phyloP scores from a whole-genome alignment of 2,329 filamentous ascomycete species.

The Aureobasidium sp. region DNA sequence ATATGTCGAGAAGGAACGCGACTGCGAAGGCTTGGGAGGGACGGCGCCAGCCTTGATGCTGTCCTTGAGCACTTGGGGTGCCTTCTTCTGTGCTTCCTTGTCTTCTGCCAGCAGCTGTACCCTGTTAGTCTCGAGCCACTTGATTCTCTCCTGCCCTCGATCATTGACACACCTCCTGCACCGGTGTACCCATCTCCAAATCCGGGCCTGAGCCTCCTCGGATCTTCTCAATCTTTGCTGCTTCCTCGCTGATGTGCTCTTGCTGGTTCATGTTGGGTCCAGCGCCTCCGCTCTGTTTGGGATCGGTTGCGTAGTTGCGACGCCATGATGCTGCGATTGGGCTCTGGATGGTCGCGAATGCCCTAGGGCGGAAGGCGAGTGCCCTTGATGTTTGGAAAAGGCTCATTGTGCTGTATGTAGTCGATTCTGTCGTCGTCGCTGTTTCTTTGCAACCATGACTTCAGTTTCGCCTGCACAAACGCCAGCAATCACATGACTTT shows the following conservation, averaged over 20 bases:
- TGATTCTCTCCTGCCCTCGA: not conserved
- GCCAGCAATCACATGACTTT: not conserved
- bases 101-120: conserved; percentile 69
- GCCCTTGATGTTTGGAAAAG: conserved; percentile 19
- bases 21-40: conserved; percentile 39
- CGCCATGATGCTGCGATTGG: conserved; percentile 20
- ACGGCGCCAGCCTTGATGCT: conserved; percentile 50
- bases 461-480: conserved; percentile 12
- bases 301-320: conserved; percentile 15
- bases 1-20: conserved; percentile 65
- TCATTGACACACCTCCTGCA: conserved; percentile 63
- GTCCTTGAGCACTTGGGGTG: conserved; percentile 73
- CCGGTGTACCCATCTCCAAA: conserved; percentile 69
- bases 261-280: conserved; percentile 60
- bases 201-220: conserved; percentile 67
- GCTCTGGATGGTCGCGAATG: conserved; percentile 2
- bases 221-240: conserved; percentile 64
- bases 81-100: conserved; percentile 65
- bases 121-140: not conserved
- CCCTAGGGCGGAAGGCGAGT: conserved; percentile 19
- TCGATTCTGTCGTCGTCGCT: not conserved
- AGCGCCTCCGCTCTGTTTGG: conserved; percentile 25
- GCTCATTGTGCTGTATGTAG: conserved; percentile 16
- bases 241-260: conserved; percentile 72
- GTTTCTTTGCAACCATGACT: conserved; percentile 15